Base-by-base conservation (phyloP, 2,329 filamentous ascomycete genomes). In the Trichoderma hamatum region DNA sequence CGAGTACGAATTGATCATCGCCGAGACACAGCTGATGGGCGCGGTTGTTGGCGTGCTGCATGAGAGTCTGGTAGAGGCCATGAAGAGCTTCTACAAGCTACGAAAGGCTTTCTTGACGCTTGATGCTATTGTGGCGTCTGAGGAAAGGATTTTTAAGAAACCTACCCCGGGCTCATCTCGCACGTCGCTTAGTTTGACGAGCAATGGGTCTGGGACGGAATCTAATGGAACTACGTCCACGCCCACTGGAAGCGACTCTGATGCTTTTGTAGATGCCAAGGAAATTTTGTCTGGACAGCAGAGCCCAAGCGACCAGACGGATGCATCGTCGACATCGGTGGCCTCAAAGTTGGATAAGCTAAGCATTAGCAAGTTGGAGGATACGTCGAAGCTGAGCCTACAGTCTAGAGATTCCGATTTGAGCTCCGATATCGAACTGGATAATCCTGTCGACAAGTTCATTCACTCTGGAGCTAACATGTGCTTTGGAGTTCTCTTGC, bases 1-100 rank as follows among this genome's bases (percentile, higher is more conserved):
- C 5, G 95, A 99, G 81, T 98, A 92, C 77, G 89, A 92, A 2
- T 84, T 98, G 4, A 92, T 93, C 70, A 88, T 93, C 70, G 92
- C 94, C 5, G 90, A 97, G 81, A 88, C 93, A 2, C 93, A 97
- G 79, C 84, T 97, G 71, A 97, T 97, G 91, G 87, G 88, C 68
- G 94, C 94, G 0, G 90, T 99, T 1, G 89, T 97, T 0, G 93
- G 89, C 0, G 92, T 98, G 19, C 82, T 98, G 74, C 96, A 96
- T 73, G 96, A 98, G 82, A 97, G 92, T 77, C 81, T 98, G 74
- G 95, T 94, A 0, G 96, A 98, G 78, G 93, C 90, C 19, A 88
- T 98, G 78, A 93, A 91, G 80, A 93, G 93, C 6, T 98, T 98
- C 76, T 96, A 97, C 77, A 97, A 96, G 80, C 81, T 98, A 73